phyloP scores from a whole-genome alignment of 2,329 filamentous ascomycete species.

The Aspergillus candidus region DNA sequence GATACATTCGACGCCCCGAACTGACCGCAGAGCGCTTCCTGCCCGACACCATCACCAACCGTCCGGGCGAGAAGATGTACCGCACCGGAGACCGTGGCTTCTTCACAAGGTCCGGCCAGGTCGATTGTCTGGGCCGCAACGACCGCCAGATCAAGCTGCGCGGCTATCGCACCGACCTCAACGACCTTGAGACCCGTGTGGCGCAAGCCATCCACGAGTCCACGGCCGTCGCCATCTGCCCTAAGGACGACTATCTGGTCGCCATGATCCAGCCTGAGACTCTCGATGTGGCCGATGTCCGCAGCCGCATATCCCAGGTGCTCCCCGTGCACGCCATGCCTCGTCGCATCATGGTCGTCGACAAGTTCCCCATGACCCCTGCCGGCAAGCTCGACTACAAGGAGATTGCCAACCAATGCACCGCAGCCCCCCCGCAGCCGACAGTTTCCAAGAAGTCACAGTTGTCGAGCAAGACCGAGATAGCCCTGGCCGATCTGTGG shows the following conservation, averaged over 20 bases:
- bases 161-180: constrained; percentile 37
- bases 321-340: constrained; percentile 5
- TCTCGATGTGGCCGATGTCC: constrained; percentile 1
- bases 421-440: not conserved
- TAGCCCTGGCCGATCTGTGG: constrained; percentile 1
- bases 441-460: not conserved
- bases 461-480: too few relatives aligned
- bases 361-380: constrained; percentile 3
- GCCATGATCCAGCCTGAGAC: constrained; percentile 1
- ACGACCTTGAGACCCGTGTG: constrained; percentile 22
- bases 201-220: not conserved
- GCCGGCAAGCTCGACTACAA: constrained; percentile 8
- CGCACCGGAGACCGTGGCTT: constrained; percentile 36
- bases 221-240: constrained; percentile 1
- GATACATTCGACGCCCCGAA: constrained; percentile 33
- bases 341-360: constrained; percentile 4
- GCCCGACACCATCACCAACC: constrained; percentile 21
- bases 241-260: not conserved
- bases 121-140: constrained; percentile 36
- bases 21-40: constrained; percentile 22
- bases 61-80: constrained; percentile 30
- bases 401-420: not conserved
- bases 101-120: constrained; percentile 32
- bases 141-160: constrained; percentile 39
- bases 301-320: not conserved